Evolutionary conservation across 2,329 filamentous ascomycete genomes (phyloP).

Genomic region (Periconia sp.): DNA sequence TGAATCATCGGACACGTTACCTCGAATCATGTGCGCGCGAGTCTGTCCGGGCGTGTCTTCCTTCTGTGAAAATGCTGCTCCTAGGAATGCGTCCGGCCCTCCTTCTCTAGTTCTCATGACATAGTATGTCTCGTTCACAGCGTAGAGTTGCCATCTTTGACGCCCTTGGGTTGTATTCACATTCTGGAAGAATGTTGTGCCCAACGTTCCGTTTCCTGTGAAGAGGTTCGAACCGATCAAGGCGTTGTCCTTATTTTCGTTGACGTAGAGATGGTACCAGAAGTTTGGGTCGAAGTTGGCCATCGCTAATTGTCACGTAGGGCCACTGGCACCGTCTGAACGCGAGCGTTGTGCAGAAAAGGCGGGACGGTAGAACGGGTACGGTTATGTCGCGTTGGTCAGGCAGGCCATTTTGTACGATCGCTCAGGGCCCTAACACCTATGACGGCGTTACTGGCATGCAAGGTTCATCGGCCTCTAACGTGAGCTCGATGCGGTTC

Average conservation of each 20-base stretch:
- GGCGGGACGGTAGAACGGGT: no score
- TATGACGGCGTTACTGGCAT: no score
- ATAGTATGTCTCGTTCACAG: constrained; percentile 22
- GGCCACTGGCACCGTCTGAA: no score
- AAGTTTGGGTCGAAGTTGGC: constrained; percentile 18
- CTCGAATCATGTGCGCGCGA: constrained; percentile 19
- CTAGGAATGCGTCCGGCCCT: constrained; percentile 22
- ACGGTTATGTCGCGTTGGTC: no score
- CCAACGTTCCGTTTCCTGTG: constrained; percentile 10
- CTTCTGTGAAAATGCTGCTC: constrained; percentile 8
- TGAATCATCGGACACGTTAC: constrained; percentile 22
- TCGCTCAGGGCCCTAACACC: no score
- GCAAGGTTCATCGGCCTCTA: no score
- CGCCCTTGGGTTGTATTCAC: constrained; percentile 5
- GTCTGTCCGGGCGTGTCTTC: constrained; percentile 19
- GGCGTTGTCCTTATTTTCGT: constrained; percentile 4
- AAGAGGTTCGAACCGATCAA: constrained; percentile 16
- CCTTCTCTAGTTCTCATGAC: constrained; percentile 19
- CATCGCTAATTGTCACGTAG: constrained; percentile 1
- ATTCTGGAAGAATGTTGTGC: constrained; percentile 18
- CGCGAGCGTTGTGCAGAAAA: no score
- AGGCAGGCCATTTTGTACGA: no score
- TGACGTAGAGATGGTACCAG: constrained; percentile 22
- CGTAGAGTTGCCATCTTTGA: constrained; percentile 28
- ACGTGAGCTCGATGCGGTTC: no score